phyloP scores from a whole-genome alignment of 768 basidiomycete genomes.

The Exidia glandulosa region DNA sequence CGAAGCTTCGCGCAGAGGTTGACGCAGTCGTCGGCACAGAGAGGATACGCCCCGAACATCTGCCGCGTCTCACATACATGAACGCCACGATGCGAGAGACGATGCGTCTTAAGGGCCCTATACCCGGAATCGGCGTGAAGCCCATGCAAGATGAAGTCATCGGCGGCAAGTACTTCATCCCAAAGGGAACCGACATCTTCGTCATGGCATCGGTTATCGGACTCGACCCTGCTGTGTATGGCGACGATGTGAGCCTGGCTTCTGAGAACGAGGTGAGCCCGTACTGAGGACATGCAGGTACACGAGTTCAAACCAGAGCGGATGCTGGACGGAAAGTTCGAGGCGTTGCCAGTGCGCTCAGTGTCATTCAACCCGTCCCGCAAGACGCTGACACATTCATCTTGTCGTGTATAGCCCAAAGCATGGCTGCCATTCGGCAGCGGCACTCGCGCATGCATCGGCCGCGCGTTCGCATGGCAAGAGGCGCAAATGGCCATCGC shows the following conservation, averaged over 20 bases:
- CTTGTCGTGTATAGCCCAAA: conserved; percentile 21
- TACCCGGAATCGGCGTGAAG: conserved; percentile 22
- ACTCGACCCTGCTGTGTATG: conserved; percentile 34
- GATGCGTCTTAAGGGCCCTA: conserved; percentile 29
- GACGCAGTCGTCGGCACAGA: conserved; percentile 33
- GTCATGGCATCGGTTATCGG: conserved; percentile 23
- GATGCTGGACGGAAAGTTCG: conserved; percentile 38
- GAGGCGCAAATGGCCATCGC: conserved; percentile 33
- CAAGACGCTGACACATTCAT: no score
- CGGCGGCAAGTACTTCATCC: conserved; percentile 30
- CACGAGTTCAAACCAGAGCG: conserved; percentile 35
- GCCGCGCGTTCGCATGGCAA: conserved; percentile 37
- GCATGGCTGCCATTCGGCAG: conserved; percentile 30
- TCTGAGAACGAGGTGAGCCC: background rate
- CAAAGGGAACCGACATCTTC: conserved; percentile 18
- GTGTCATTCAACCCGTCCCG: background rate
- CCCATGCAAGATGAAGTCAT: conserved; percentile 28
- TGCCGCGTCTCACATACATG: conserved; percentile 32
- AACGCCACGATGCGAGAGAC: conserved; percentile 24
- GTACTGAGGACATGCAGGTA: conserved; percentile 10
- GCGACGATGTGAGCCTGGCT: conserved; percentile 31
- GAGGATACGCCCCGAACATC: conserved; percentile 26
- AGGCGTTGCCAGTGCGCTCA: conserved; percentile 28
- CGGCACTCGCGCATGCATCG: conserved; percentile 16
- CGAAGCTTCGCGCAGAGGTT: conserved; percentile 35